Evolutionary conservation across 176 grass and related monocot species (phyloP).

Genomic region (Zizania latifolia): DNA sequence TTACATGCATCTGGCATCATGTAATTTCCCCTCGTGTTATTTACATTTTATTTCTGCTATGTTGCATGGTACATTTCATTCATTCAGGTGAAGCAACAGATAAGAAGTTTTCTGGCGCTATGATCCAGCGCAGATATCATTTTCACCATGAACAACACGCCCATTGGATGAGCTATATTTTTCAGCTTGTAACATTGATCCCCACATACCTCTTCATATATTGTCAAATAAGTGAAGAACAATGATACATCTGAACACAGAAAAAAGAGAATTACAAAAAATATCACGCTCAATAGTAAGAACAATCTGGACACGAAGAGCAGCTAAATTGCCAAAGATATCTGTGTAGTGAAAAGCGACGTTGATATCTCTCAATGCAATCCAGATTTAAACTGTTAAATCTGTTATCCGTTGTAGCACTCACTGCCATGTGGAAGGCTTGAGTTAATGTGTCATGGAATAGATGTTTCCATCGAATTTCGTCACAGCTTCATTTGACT

Average conservation of each 20-base stretch:
- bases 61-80: not conserved
- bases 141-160: slow-evolving; percentile 5
- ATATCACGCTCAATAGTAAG: slow-evolving; percentile 16
- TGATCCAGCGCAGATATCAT: not conserved
- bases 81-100: too few relatives aligned
- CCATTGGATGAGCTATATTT: slow-evolving; percentile 6
- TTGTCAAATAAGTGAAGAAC: not conserved
- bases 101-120: not conserved
- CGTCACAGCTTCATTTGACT: slow-evolving; percentile 71
- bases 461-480: slow-evolving; percentile 59
- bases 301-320: slow-evolving; percentile 33
- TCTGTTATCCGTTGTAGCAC: slow-evolving; percentile 34
- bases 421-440: slow-evolving; percentile 30
- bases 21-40: not conserved
- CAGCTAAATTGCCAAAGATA: slow-evolving; percentile 31
- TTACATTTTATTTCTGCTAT: not conserved
- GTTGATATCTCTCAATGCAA: slow-evolving; percentile 16
- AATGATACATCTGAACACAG: slow-evolving; percentile 27
- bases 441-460: slow-evolving; percentile 54
- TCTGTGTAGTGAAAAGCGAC: not conserved
- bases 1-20: not conserved
- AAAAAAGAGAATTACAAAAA: slow-evolving; percentile 21
- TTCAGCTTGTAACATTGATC: slow-evolving; percentile 22
- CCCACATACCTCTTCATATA: slow-evolving; percentile 15
- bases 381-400: slow-evolving; percentile 30